phyloP scores from a whole-genome alignment of 176 grass and related monocot genomes.

The Olyra latifolia region DNA sequence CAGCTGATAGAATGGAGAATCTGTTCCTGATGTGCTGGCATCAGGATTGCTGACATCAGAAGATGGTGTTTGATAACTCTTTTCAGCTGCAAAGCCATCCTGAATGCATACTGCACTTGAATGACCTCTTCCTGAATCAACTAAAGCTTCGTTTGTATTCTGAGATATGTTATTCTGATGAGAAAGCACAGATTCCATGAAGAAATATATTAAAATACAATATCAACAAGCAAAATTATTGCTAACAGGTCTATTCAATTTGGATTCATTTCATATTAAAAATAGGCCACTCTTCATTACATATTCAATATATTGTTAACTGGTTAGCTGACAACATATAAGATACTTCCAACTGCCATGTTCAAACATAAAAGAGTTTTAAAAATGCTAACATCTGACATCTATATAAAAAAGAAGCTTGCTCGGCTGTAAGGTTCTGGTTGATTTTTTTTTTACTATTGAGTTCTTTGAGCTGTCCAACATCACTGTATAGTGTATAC shows the following conservation, averaged over 20 bases:
- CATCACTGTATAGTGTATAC: neutral
- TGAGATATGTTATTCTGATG: constrained; percentile 55
- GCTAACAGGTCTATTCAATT: neutral
- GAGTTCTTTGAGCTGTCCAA: constrained; percentile 10
- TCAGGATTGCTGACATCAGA: constrained; percentile 43
- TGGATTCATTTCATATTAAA: neutral
- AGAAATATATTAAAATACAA: constrained; percentile 31
- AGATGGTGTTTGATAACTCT: constrained; percentile 34
- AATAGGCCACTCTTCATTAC: neutral
- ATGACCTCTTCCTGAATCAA: constrained; percentile 48
- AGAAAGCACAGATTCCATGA: constrained; percentile 4
- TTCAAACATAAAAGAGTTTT: constrained; percentile 8
- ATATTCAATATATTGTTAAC: neutral
- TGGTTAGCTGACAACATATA: constrained; percentile 3
- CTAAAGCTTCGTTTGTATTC: constrained; percentile 37
- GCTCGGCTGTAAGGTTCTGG: constrained; percentile 13
- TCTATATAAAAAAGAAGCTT: constrained; percentile 30
- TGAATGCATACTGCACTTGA: constrained; percentile 41
- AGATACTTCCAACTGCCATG: neutral
- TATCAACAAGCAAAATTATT: neutral
- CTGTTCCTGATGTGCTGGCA: constrained; percentile 45
- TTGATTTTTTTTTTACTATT: neutral
- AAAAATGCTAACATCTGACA: constrained; percentile 30
- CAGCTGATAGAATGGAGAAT: constrained; percentile 89
- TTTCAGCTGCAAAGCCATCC: constrained; percentile 41